These are phyloP conservation scores for Alectoria sarmentosa DNA, from an alignment of 495 filamentous ascomycete genomes.

Conservation along the genomic window DNA sequence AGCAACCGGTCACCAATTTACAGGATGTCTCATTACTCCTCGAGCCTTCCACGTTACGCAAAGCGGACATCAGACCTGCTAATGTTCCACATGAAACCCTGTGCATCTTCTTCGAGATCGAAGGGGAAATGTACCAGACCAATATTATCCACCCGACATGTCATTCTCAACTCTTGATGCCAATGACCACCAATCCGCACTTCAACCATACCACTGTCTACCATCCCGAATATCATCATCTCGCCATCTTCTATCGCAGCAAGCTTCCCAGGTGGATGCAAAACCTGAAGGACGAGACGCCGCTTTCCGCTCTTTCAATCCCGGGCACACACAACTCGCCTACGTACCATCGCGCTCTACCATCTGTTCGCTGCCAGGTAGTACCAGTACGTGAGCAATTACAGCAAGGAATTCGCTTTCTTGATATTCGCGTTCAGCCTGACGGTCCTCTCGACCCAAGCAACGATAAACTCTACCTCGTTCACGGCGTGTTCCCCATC, in stretches of 20 bases:
- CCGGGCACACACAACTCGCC: slow-evolving; percentile 95
- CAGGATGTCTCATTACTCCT: slow-evolving; percentile 50
- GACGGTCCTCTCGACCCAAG: slow-evolving; percentile 46
- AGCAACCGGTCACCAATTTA: slow-evolving; percentile 44
- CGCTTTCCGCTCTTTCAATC: slow-evolving; percentile 77
- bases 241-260: slow-evolving; percentile 71
- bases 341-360: slow-evolving; percentile 72
- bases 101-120: slow-evolving; percentile 55
- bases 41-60: slow-evolving; percentile 48
- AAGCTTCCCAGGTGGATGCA: slow-evolving; percentile 76
- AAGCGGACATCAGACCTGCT: slow-evolving; percentile 47
- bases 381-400: slow-evolving; percentile 70
- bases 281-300: slow-evolving; percentile 55
- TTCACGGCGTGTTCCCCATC: slow-evolving; percentile 76
- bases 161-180: slow-evolving; percentile 49
- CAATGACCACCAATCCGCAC: slow-evolving; percentile 47
- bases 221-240: slow-evolving; percentile 51
- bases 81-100: slow-evolving; percentile 47
- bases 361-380: slow-evolving; percentile 90
- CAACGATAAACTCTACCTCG: slow-evolving; percentile 54
- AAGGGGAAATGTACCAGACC: slow-evolving; percentile 54
- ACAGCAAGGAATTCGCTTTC: slow-evolving; percentile 85
- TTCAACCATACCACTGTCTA: slow-evolving; percentile 67
- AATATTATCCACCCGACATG: slow-evolving; percentile 51
- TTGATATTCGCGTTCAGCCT: slow-evolving; percentile 79